Evolutionary conservation across 2,329 filamentous ascomycete genomes (phyloP).

Genomic region (Lasiodiplodia citricola): DNA sequence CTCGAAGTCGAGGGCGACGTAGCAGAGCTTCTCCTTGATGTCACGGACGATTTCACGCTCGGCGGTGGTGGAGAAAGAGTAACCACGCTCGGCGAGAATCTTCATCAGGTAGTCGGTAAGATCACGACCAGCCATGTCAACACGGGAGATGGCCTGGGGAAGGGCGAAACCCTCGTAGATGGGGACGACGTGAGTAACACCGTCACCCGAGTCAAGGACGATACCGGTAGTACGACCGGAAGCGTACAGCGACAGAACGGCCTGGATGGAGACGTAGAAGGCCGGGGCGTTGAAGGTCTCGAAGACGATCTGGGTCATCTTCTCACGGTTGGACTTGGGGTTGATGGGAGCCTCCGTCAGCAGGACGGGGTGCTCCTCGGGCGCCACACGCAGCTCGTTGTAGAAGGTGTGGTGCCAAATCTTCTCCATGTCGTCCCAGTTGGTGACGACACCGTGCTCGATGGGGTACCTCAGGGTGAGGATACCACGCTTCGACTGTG

Average conservation of each 20-base stretch:
- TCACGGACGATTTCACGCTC: constrained; percentile 99
- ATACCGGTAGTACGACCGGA: constrained; percentile 99
- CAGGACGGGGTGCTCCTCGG: constrained; percentile 99
- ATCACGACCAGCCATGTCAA: constrained; percentile 99
- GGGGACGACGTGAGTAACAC: constrained; percentile 99
- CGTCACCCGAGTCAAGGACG: constrained; percentile 99
- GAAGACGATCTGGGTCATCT: constrained; percentile 99
- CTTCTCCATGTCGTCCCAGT: constrained; percentile 99
- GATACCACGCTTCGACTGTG: constrained; percentile 99
- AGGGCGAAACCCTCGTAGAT: constrained; percentile 99
- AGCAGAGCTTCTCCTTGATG: constrained; percentile 99
- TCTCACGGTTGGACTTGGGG: constrained; percentile 99
- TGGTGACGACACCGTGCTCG: constrained; percentile 99
- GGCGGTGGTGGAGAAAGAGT: constrained; percentile 99
- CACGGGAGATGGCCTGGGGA: constrained; percentile 99
- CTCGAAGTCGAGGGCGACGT: constrained; percentile 99
- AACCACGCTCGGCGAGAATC: constrained; percentile 98
- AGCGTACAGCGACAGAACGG: constrained; percentile 97
- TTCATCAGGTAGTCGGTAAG: constrained; percentile 99
- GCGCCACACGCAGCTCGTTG: constrained; percentile 99
- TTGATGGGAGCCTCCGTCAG: constrained; percentile 99
- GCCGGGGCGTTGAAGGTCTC: constrained; percentile 99
- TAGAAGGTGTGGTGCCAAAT: constrained; percentile 99
- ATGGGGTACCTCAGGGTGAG: constrained; percentile 99
- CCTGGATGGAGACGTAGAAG: constrained; percentile 99